Percentiles rank a stretch among this genome's conserved stretches.
Conservation (phyloP, 306 rosid species). For the Acacia melanoxylon region DNA sequence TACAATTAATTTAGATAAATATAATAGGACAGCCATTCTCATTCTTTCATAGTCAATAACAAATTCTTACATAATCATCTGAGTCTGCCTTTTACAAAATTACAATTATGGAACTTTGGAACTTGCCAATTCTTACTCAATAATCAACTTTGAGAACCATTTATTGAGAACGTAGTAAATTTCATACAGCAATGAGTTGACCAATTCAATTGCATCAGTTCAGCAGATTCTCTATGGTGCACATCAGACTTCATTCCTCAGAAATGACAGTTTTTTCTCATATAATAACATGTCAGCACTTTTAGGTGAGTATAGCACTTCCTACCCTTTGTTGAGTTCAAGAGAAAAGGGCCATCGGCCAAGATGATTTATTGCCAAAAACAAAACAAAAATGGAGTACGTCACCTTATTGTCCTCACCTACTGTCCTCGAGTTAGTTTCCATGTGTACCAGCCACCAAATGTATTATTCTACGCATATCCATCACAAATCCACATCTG, state of each 20-base stretch:
- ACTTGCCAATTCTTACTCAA: slow-evolving; percentile 8
- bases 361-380: not conserved
- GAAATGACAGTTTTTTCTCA: not conserved
- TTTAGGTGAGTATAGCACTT: not conserved
- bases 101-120: slow-evolving; percentile 9
- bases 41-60: not conserved
- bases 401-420: not conserved
- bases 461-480: not conserved
- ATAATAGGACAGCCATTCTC: slow-evolving; percentile 6
- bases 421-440: not conserved
- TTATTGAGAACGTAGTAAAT: not conserved
- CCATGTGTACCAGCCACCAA: not conserved
- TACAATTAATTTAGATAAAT: not conserved
- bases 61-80: slow-evolving; percentile 1
- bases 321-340: slow-evolving; percentile 1
- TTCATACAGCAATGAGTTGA: slow-evolving; percentile 5
- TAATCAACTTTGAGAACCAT: not conserved
- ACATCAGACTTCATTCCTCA: not conserved
- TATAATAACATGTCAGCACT: not conserved
- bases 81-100: not conserved
- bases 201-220: no score
- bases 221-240: not conserved
- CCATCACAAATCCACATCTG: not conserved
- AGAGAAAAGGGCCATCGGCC: not conserved
- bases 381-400: not conserved